These are phyloP conservation scores for Westerdykella aurantiaca DNA, from an alignment of 2,329 filamentous ascomycete genomes.

Conservation along the genomic window DNA sequence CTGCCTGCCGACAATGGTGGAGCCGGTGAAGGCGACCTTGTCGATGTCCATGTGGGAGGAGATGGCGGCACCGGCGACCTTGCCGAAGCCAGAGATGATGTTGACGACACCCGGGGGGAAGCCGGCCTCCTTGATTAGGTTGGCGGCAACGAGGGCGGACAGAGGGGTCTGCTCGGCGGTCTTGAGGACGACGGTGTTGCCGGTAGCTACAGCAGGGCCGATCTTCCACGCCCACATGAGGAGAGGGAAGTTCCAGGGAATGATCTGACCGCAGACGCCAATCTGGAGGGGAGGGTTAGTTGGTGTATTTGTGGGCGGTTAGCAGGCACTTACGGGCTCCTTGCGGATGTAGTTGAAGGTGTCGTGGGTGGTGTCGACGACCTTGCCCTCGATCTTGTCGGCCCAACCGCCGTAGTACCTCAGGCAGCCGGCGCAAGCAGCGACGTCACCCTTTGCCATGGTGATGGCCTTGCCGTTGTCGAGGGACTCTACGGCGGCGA, in stretches of 20 bases:
- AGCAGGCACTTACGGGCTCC: slow-evolving; percentile 55
- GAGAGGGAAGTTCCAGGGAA: slow-evolving; percentile 83
- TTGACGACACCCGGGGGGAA: slow-evolving; percentile 75
- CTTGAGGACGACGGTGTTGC: slow-evolving; percentile 70
- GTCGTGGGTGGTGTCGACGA: slow-evolving; percentile 69
- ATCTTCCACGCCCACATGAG: slow-evolving; percentile 83
- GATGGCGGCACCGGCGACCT: slow-evolving; percentile 69
- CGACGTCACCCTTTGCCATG: slow-evolving; percentile 71
- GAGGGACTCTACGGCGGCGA: slow-evolving; percentile 78
- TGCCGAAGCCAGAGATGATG: slow-evolving; percentile 72
- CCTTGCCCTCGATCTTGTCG: slow-evolving; percentile 87
- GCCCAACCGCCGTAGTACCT: slow-evolving; percentile 88
- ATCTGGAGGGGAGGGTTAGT: slow-evolving; percentile 41
- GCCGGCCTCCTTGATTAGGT: slow-evolving; percentile 66
- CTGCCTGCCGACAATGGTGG: slow-evolving; percentile 63
- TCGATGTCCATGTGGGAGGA: slow-evolving; percentile 72
- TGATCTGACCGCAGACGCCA: slow-evolving; percentile 80
- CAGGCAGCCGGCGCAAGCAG: slow-evolving; percentile 61
- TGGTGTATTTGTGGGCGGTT: not conserved
- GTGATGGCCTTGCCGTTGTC: slow-evolving; percentile 81
- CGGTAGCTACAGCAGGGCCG: slow-evolving; percentile 64
- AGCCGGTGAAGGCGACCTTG: slow-evolving; percentile 80
- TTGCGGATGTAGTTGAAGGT: slow-evolving; percentile 79
- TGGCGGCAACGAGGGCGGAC: slow-evolving; percentile 59
- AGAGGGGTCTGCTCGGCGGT: slow-evolving; percentile 72